phyloP scores from a whole-genome alignment of 768 basidiomycete genomes.

The Daedaleopsis sinensis region DNA sequence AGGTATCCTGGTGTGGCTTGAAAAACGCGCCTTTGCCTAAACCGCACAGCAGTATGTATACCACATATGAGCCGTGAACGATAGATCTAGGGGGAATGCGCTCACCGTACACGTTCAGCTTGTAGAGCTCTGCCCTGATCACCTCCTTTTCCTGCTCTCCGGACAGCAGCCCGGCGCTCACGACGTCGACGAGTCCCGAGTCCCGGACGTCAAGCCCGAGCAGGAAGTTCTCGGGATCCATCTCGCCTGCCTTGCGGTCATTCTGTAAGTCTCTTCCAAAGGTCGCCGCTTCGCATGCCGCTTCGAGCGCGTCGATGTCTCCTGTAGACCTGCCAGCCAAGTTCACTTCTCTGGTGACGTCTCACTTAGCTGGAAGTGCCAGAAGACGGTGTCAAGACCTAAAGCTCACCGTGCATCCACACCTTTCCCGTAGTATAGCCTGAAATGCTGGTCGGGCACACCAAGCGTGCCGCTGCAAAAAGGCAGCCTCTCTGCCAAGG shows the following conservation, averaged over 20 bases:
- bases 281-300: conserved; percentile 31
- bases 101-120: conserved; percentile 33
- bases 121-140: conserved; percentile 25
- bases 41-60: background rate
- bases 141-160: conserved; percentile 11
- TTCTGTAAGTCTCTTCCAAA: conserved; percentile 30
- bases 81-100: background rate
- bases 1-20: conserved; percentile 33
- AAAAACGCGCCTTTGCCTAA: conserved; percentile 30
- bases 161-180: conserved; percentile 24
- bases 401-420: background rate
- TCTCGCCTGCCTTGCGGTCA: conserved; percentile 34
- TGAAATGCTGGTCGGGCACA: background rate
- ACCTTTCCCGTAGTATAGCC: conserved; percentile 1
- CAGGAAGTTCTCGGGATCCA: conserved; percentile 21
- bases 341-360: conserved; percentile 1
- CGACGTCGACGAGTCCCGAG: conserved; percentile 3
- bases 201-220: conserved; percentile 1
- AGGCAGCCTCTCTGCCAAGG: background rate
- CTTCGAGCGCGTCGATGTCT: conserved; percentile 13
- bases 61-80: background rate
- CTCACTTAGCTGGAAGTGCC: background rate
- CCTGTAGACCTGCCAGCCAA: background rate
- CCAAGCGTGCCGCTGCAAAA: conserved; percentile 1
- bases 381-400: too few relatives aligned